A percentile compares a stretch with the other conserved stretches of the same genome.
phyloP scores from a whole-genome alignment of 805 yeast species.

The Schizosaccharomyces octosporus region DNA sequence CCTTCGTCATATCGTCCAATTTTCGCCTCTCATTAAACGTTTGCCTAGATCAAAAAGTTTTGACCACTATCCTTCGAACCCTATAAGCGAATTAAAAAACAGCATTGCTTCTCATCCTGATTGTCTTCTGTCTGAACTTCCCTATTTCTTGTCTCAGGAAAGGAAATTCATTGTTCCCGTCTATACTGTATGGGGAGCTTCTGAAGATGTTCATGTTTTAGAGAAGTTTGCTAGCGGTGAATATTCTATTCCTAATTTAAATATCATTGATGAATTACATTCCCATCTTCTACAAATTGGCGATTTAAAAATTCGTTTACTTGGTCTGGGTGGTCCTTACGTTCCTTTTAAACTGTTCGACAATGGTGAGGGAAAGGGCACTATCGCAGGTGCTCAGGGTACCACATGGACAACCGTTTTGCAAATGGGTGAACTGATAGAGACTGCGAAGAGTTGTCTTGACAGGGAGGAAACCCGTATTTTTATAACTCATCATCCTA shows the following conservation, averaged over 20 bases:
- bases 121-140: conserved; percentile 24
- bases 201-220: conserved; percentile 47
- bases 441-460: conserved; percentile 21
- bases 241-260: conserved; percentile 30
- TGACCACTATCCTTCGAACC: conserved; percentile 7
- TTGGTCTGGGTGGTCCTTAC: conserved; percentile 52
- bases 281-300: conserved; percentile 21
- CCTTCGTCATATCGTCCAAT: conserved; percentile 38
- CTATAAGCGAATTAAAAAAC: conserved; percentile 4
- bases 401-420: conserved; percentile 50
- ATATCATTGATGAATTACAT: conserved; percentile 34
- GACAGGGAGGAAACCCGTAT: conserved; percentile 27
- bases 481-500: conserved; percentile 45
- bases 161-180: conserved; percentile 30
- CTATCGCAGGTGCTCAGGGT: conserved; percentile 37
- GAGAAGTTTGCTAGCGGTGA: conserved; percentile 34
- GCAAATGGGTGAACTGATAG: conserved; percentile 42
- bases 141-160: conserved; percentile 23
- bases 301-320: conserved; percentile 26
- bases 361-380: conserved; percentile 26
- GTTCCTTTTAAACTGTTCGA: conserved; percentile 45
- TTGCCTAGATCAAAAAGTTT: conserved; percentile 16
- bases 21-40: conserved; percentile 31
- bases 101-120: conserved; percentile 3
- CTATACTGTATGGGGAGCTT: conserved; percentile 52